Evolutionary conservation across 768 basidiomycete species (phyloP), one percentile per base, ranked within the genome.

Genomic region (Boletus rufocinnamomeus): DNA sequence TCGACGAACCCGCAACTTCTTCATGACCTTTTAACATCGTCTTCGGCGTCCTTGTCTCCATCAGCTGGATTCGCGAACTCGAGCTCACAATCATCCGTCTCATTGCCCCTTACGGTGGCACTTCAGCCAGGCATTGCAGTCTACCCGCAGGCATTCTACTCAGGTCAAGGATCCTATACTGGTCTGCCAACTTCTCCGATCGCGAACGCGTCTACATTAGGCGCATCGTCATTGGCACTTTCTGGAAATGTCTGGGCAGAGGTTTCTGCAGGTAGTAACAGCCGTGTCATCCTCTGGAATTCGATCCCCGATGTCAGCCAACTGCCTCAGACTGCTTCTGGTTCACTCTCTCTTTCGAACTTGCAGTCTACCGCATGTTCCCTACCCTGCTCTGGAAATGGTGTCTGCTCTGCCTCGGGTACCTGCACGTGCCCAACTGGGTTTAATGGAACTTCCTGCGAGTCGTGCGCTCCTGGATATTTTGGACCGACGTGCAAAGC

Each of bases 361-460:
- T 77, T 94, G 61, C 83, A 91, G 68, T 92, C 89, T 5, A 77
- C 83, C 0, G 77, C 85, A 0, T 95, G 93, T 69, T 85, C 88
- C 0, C 86, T 90, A 0, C 77, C 86, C 2, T 95, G 93, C 66
- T 80, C 92, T 1, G 82, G 86, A 2, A 79, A 82, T 0, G 89
- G 91, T 13, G 75, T 88, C 7, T 96, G 93, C 66, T 83, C 86
- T 0, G 71, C 85, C 1, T 81, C 83, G 0, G 89, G 89, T 10
- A 83, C 80, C 16, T 96, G 93, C 66, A 72, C 77, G 0, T 96
- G 93, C 65, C 80, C 84, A 0, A 58, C 82, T 2, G 90, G 90
- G 0, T 95, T 94, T 70, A 84, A 80, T 0, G 93, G 93, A 4
- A 70, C 85, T 6, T 85, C 87, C 0, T 96, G 94, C 74, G 92